Evolutionary conservation across 2,329 filamentous ascomycete genomes (phyloP).

Genomic region (Clarireedia paspali): DNA sequence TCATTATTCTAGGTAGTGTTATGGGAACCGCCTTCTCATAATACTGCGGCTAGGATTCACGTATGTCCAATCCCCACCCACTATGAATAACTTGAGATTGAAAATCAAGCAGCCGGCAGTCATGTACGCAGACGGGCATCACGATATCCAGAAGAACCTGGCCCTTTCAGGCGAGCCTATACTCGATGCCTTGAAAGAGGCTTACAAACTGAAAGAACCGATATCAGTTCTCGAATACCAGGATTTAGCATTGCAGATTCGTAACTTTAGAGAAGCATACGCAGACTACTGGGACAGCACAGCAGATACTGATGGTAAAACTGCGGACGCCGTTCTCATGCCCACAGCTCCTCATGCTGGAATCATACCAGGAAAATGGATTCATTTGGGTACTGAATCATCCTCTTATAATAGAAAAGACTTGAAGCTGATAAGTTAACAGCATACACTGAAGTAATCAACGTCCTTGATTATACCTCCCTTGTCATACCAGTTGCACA

Average conservation of each 20-base stretch:
- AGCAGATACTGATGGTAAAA: constrained; percentile 19
- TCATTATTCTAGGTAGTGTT: background rate
- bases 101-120: background rate
- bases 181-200: background rate
- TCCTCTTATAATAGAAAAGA: no score
- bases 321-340: constrained; percentile 45
- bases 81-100: background rate
- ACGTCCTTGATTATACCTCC: constrained; percentile 54
- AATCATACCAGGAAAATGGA: constrained; percentile 14
- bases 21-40: constrained; percentile 7
- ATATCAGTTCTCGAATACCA: constrained; percentile 8
- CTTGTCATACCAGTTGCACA: constrained; percentile 48
- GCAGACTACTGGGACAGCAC: constrained; percentile 34
- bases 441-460: constrained; percentile 52
- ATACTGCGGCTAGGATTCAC: constrained; percentile 1
- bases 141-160: constrained; percentile 6
- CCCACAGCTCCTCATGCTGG: constrained; percentile 41
- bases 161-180: constrained; percentile 4
- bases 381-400: constrained; percentile 1
- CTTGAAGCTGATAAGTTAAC: background rate
- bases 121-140: constrained; percentile 2
- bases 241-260: background rate
- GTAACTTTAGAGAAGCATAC: constrained; percentile 2
- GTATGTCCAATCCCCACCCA: background rate
- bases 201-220: background rate